A percentile compares a stretch with the other conserved stretches of the same genome.
phyloP scores from a whole-genome alignment of 2,329 filamentous ascomycete species.

The Drechslerella dactyloides region DNA sequence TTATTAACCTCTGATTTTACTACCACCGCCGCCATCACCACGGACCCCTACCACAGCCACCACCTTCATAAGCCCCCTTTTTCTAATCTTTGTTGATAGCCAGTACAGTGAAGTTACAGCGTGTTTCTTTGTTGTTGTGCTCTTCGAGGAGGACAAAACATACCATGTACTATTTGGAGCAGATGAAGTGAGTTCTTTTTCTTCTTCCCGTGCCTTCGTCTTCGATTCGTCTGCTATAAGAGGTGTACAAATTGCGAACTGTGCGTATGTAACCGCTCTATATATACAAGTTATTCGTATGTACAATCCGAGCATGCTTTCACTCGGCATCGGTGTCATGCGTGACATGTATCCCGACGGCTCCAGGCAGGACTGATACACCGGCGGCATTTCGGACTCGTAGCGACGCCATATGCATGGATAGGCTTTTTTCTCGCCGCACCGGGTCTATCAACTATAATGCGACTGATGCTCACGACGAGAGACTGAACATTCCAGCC shows the following conservation, averaged over 20 bases:
- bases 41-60: too few relatives aligned
- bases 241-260: slow-evolving; percentile 22
- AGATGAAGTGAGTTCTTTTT: slow-evolving; percentile 6
- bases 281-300: slow-evolving; percentile 20
- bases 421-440: too few relatives aligned
- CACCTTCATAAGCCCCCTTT: background rate
- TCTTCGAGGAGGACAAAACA: background rate
- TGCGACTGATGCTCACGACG: too few relatives aligned
- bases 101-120: slow-evolving; percentile 38
- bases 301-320: background rate
- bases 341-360: too few relatives aligned
- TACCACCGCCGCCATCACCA: background rate
- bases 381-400: too few relatives aligned
- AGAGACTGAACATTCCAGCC: too few relatives aligned
- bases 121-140: slow-evolving; percentile 12
- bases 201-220: background rate
- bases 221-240: slow-evolving; percentile 2
- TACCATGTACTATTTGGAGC: slow-evolving; percentile 3
- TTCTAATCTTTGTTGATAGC: slow-evolving; percentile 2
- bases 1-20: slow-evolving; percentile 39
- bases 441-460: too few relatives aligned
- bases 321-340: background rate
- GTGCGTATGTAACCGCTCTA: slow-evolving; percentile 16
- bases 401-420: too few relatives aligned
- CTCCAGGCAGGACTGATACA: too few relatives aligned